Base-by-base conservation (phyloP, 139 green algal genomes). In the Eudorina sp. region DNA sequence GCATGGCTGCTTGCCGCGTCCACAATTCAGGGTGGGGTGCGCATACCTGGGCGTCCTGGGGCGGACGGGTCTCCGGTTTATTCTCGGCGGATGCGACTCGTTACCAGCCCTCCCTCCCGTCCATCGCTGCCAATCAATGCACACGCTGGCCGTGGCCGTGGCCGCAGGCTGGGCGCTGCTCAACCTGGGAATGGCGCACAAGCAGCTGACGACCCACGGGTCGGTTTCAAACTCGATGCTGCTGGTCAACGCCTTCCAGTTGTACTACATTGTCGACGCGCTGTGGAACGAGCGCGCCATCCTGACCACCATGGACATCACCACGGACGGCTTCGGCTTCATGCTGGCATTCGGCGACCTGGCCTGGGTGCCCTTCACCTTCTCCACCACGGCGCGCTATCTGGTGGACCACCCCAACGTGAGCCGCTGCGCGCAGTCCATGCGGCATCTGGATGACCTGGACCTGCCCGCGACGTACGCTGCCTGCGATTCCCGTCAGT, bases 271-370 rank as follows among this genome's bases (percentile, higher is more conserved):
- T 8, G 80, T 89, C 5, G 90, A 93, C 76, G 89, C 91, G 76
- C 73, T 95, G 66, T 95, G 90, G 80, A 94, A 94, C 84, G 97
- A 99, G 92, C 74, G 41, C 46, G 89, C 96, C 73, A 99, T 99
- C 72, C 90, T 99, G 40, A 98, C 96, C 27, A 99, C 97, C 60
- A 99, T 99, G 98, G 98, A 99, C 93, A 99, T 99, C 91, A 99
- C 97, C 53, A 97, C 94, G 1, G 98, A 99, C 88, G 97, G 97
- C 40, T 99, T 99, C 95, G 98, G 98, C 51, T 99, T 98, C 94
- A 99, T 99, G 98, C 95, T 99, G 58, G 94, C 92, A 0, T 99
- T 99, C 91, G 98, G 98, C 0, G 97, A 99, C 92, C 92, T 99
- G 14, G 93, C 96, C 3, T 99, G 96, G 97, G 97, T 99, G 88